Conservation (phyloP, 2,329 filamentous ascomycete genomes). For the Escovopsis sp. region DNA sequence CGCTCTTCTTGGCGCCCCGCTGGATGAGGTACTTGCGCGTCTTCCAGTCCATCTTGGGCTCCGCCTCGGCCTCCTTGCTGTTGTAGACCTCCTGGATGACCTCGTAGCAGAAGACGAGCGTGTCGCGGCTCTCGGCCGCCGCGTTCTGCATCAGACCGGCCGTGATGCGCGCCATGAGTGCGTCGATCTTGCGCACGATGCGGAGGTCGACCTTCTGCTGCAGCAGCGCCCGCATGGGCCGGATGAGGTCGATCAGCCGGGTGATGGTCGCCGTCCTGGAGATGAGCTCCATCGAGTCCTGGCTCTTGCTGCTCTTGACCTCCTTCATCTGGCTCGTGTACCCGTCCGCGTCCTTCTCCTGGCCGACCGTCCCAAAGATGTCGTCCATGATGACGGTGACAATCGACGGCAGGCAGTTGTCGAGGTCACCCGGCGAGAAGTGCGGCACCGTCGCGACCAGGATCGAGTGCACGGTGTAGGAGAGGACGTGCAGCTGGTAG, state of each 20-base stretch:
- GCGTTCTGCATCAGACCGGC: constrained; percentile 72
- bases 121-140: constrained; percentile 61
- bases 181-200: constrained; percentile 80
- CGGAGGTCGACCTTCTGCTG: constrained; percentile 71
- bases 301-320: constrained; percentile 95
- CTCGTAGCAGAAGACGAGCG: constrained; percentile 90
- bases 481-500: constrained; percentile 88
- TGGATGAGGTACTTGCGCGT: constrained; percentile 66
- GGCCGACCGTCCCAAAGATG: constrained; percentile 79
- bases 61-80: constrained; percentile 35
- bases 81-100: constrained; percentile 77
- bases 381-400: constrained; percentile 90
- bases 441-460: constrained; percentile 59
- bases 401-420: constrained; percentile 70
- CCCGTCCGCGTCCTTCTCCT: constrained; percentile 94
- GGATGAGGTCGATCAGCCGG: constrained; percentile 59
- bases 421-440: constrained; percentile 67
- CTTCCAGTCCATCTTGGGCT: constrained; percentile 43
- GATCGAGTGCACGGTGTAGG: constrained; percentile 87
- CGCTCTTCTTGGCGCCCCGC: constrained; percentile 59
- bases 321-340: constrained; percentile 95
- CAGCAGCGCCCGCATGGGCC: constrained; percentile 63
- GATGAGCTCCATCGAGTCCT: constrained; percentile 90
- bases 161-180: constrained; percentile 68
- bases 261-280: constrained; percentile 66